Evolutionary conservation across 2,329 filamentous ascomycete species (phyloP).

Genomic region (Colletotrichum tanaceti): DNA sequence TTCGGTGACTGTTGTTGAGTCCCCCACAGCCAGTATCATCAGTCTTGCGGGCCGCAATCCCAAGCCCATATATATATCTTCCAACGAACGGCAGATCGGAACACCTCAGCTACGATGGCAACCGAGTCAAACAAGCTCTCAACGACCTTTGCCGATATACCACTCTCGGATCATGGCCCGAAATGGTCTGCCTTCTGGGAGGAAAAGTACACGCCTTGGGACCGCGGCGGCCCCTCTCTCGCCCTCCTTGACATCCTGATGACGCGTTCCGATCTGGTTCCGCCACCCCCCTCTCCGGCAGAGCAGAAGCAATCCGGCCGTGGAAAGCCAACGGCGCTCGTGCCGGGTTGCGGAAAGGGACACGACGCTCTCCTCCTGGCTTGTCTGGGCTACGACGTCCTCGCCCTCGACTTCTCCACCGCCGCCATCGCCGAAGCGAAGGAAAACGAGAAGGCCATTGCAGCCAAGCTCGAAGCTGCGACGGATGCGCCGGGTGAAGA

Average conservation of each 20-base stretch:
- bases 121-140: constrained; percentile 46
- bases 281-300: constrained; percentile 31
- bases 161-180: constrained; percentile 50
- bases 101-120: constrained; percentile 40
- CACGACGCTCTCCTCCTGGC: constrained; percentile 83
- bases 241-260: constrained; percentile 65
- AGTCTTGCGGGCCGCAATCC: not conserved
- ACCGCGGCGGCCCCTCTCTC: constrained; percentile 63
- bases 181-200: constrained; percentile 63
- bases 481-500: constrained; percentile 54
- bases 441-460: constrained; percentile 52
- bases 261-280: constrained; percentile 59
- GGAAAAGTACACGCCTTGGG: constrained; percentile 63
- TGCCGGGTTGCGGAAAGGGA: constrained; percentile 85
- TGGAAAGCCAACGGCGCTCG: constrained; percentile 62
- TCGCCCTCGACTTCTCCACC: constrained; percentile 76
- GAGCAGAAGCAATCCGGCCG: not conserved
- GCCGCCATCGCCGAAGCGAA: constrained; percentile 59
- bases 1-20: not conserved
- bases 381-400: constrained; percentile 80
- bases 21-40: not conserved
- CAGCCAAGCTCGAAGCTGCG: constrained; percentile 11
- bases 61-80: not conserved
- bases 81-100: too few species aligned
- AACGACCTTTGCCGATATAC: constrained; percentile 50